Evolutionary conservation across 2,329 filamentous ascomycete genomes (phyloP), one percentile per base, ranked within the genome.

Genomic region (Xylaria hypoxylon): DNA sequence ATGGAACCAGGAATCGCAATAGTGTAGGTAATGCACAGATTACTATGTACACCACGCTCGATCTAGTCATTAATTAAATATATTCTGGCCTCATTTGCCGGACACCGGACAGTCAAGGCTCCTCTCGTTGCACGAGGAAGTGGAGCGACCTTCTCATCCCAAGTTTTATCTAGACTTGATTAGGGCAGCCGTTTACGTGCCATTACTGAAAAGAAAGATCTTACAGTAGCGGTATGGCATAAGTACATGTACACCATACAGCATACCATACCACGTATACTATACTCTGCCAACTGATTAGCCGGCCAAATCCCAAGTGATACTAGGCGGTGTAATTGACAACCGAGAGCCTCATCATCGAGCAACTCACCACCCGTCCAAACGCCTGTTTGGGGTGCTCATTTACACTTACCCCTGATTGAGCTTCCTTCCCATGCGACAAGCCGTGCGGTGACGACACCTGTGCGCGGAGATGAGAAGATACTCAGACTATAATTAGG

Each of bases 61-160:
- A 10, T 33, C n/a, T 52, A 33, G 26, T 13, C n/a, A 38, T 31
- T 45, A 10, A 57, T 28, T 24, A 19, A 47, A 22, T 15, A 5
- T 53, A 33, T 58, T 35, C 55, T 38, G 47, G 48, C 42, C 31
- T 55, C 4, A n/a, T 48, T 33, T 24, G 26, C 33, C 45, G 57
- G 50, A 58, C 17, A 58, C 53, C 52, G 52, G 45, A 47, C 44
- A 52, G 33, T 7, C 33, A 33, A 35, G 17, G 44, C 42, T 26
- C 44, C 38, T 33, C 26, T 42, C 3, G 57, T 60, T 28, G 28
- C 38, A 62, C 63, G 33, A 57, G 28, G 38, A 62, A 26, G 45
- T 42, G 40, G 33, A 65, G 57, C 26, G 4, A 5, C 35, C 35
- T 38, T 2, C 35, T 13, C 35, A 26, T 13, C 22, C 28, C 28